These are phyloP conservation scores for Seiridium cupressi DNA, from an alignment of 2,329 filamentous ascomycete genomes.

Conservation along the genomic window DNA sequence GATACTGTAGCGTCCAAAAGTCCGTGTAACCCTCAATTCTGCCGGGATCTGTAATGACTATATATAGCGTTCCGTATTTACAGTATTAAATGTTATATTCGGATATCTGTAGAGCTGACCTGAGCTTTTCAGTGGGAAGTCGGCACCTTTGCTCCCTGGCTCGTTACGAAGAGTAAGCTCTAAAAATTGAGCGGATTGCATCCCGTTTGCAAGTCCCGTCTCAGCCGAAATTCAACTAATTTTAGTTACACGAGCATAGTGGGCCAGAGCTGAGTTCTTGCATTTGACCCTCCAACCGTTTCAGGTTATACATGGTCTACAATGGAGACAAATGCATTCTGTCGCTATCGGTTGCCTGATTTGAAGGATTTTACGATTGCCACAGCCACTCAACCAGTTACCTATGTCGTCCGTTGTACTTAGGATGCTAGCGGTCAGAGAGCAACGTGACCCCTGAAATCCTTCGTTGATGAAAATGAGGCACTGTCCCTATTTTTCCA, in stretches of 20 bases:
- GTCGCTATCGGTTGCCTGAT: background rate
- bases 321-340: background rate
- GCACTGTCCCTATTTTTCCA: background rate
- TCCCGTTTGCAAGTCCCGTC: background rate
- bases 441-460: background rate
- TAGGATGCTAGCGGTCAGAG: background rate
- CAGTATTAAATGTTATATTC: background rate
- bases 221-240: background rate
- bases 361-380: background rate
- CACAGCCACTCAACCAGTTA: background rate
- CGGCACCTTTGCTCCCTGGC: background rate
- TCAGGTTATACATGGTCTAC: background rate
- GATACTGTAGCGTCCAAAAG: no score
- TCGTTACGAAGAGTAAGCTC: background rate
- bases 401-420: background rate
- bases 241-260: background rate
- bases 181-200: background rate
- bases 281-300: background rate
- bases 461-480: background rate
- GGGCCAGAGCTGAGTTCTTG: background rate
- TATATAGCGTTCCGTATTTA: background rate
- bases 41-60: background rate
- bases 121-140: background rate
- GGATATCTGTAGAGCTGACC: background rate
- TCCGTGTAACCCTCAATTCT: no score